Evolutionary conservation across 345 rosid genomes (phyloP).

Genomic region (Passiflora organensis): DNA sequence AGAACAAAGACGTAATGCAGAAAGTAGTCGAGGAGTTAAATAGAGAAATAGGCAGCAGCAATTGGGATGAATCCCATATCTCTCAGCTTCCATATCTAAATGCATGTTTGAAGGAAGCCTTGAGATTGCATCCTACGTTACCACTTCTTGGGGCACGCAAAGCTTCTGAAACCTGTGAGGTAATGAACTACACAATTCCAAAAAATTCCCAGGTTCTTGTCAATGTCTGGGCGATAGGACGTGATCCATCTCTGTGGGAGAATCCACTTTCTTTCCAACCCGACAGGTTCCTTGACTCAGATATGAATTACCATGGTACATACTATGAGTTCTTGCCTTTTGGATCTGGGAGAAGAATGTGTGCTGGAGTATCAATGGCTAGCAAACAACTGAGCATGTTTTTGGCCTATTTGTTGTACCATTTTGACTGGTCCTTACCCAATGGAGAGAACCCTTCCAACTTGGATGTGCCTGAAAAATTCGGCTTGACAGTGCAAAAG

Average conservation of each 20-base stretch:
- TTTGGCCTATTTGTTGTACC: no score
- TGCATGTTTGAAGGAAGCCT: no score
- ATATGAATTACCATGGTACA: slow-evolving; percentile 23
- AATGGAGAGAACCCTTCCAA: no score
- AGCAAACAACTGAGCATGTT: slow-evolving; percentile 4
- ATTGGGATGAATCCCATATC: slow-evolving; percentile 12
- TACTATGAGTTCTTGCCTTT: slow-evolving; percentile 30
- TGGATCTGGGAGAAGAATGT: slow-evolving; percentile 36
- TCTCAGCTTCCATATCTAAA: slow-evolving; percentile 13
- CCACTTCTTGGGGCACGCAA: no score
- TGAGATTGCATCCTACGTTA: no score
- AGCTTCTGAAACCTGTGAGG: no score
- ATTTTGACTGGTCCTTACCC: slow-evolving; percentile 23
- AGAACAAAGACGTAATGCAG: slow-evolving; percentile 15
- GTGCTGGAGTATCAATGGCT: slow-evolving; percentile 20
- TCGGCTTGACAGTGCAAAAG: no score
- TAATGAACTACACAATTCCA: no score
- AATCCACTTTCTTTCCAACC: slow-evolving; percentile 16
- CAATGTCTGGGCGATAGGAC: slow-evolving; percentile 23
- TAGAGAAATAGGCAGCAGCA: background rate
- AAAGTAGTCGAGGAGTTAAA: slow-evolving; percentile 13
- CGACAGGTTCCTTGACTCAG: no score
- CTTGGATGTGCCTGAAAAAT: no score
- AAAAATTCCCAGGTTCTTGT: slow-evolving; percentile 21
- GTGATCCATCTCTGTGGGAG: slow-evolving; percentile 24